Base-by-base conservation (phyloP, 106 monocot species). In the Dendrobium chrysotoxum region DNA sequence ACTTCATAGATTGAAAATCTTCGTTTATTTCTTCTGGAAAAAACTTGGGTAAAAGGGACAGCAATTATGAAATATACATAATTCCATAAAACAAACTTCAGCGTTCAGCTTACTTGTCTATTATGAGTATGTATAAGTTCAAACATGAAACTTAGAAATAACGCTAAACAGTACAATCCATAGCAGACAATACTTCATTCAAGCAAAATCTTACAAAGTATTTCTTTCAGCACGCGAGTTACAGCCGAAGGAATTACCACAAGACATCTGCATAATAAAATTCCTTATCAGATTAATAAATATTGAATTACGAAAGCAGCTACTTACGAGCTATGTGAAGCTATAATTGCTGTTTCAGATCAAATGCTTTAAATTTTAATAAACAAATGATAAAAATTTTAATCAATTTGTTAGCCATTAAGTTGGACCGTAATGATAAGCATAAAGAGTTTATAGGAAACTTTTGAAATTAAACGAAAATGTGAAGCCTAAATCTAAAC, bases 241-340 rank as follows among this genome's bases (percentile, higher is more conserved):
- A 11, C 75, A 66, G 81, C 28, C 64, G 78, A n/a, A 61, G 78
- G 74, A 73, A 76, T 65, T 73, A 70, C 28, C 45, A 41, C 42
- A 65, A 77, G 80, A 45, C 80, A 80, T 83, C 85, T 64, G 72
- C 66, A 82, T 10, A 53, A 73, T 25, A 80, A 74, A 74, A 85
- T 85, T 82, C 80, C 74, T 31, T 77, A 28, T 70, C 70, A 70
- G 70, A 70, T 15, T 35, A 70, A 31, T 65, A 70, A 16, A 20
- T 15, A 67, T 25, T 44, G 10, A 45, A 67, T 70, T 70, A 70
- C 13, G 4, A 70, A 70, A 70, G 31, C 35, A 70, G 31, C 70
- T 70, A 15, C 12, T 0, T 26, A 67, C 0, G 26, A 67, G 28
- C 66, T 10, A 67, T 67, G 28, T 10, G 26, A 67, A 67, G 10